Percentiles rank a stretch among this genome's conserved stretches.
Conservation (phyloP, 208 protist species). For the Kentomonas sorsogonicus region DNA sequence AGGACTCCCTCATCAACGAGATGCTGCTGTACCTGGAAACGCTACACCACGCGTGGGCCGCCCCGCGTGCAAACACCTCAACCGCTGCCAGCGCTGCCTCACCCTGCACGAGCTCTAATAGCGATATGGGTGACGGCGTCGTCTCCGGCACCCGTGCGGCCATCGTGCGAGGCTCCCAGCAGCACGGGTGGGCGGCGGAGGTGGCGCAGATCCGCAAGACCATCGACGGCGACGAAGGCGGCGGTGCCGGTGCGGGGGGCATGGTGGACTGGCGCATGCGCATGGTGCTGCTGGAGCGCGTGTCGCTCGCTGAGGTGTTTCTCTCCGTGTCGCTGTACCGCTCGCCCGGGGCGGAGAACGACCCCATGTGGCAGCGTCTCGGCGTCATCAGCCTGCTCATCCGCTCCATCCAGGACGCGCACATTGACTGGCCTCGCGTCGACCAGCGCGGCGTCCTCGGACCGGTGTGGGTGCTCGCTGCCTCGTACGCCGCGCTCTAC, state of each 20-base stretch:
- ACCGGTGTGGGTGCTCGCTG: slow-evolving; percentile 60
- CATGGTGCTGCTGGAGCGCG: slow-evolving; percentile 43
- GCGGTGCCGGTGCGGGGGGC: neutral
- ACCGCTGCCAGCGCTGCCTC: neutral
- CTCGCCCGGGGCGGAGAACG: slow-evolving; percentile 50
- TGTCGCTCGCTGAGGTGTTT: slow-evolving; percentile 52
- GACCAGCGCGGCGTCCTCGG: slow-evolving; percentile 50
- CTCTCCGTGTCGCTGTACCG: slow-evolving; percentile 77
- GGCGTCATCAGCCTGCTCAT: slow-evolving; percentile 61
- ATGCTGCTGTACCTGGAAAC: slow-evolving; percentile 32
- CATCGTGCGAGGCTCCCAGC: slow-evolving; percentile 1
- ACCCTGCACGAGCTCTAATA: neutral
- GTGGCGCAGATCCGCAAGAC: neutral
- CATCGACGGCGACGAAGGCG: neutral
- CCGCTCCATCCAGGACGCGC: slow-evolving; percentile 59
- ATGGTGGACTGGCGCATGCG: slow-evolving; percentile 26
- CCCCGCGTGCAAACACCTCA: neutral
- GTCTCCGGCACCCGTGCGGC: neutral
- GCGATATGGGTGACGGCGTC: neutral
- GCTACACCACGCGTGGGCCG: slow-evolving; percentile 22
- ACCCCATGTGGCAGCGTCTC: slow-evolving; percentile 64
- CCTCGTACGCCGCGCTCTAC: slow-evolving; percentile 62
- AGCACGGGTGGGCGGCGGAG: neutral
- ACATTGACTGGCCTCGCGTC: slow-evolving; percentile 58
- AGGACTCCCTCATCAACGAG: slow-evolving; percentile 64